These are phyloP conservation scores for Tetragonia tetragonoides DNA, from an alignment of 148 eudicot genomes.

Conservation along the genomic window DNA sequence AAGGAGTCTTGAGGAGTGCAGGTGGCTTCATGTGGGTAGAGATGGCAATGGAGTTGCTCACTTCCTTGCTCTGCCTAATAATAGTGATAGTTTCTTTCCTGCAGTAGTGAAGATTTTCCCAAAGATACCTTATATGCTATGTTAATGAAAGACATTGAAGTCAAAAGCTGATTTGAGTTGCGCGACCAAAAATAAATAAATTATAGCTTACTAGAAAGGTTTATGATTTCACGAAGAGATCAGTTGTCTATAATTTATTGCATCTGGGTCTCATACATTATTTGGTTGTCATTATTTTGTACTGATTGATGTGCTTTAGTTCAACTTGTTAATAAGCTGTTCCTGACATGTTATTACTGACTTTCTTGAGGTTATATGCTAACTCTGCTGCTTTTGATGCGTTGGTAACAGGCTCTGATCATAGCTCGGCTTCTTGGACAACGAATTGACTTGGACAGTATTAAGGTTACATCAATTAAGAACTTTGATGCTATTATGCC, in stretches of 20 bases:
- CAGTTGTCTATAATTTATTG: neutral
- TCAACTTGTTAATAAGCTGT: neutral
- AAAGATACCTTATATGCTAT: too few species aligned
- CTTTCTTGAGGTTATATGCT: neutral
- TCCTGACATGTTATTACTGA: neutral
- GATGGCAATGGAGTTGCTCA: too few species aligned
- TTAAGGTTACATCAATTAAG: constrained; percentile 43
- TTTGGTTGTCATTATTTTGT: neutral
- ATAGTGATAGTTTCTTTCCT: too few species aligned
- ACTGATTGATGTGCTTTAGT: neutral
- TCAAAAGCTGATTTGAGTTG: too few species aligned
- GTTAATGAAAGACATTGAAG: too few species aligned
- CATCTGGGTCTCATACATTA: neutral
- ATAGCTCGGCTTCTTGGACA: constrained; percentile 89
- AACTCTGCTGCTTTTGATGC: constrained; percentile 7
- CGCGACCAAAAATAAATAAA: too few species aligned
- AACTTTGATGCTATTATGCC: neutral
- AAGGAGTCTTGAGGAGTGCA: too few species aligned
- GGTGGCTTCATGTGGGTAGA: too few species aligned
- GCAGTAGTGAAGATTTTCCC: too few species aligned
- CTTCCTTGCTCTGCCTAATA: too few species aligned
- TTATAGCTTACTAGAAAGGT: too few species aligned
- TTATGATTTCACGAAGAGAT: neutral
- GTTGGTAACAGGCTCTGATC: constrained; percentile 71
- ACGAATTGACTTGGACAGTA: constrained; percentile 55